Evolutionary conservation across 345 rosid species (phyloP), one percentile per base, ranked within the genome.

Genomic region (Eucalyptus tenuipes): DNA sequence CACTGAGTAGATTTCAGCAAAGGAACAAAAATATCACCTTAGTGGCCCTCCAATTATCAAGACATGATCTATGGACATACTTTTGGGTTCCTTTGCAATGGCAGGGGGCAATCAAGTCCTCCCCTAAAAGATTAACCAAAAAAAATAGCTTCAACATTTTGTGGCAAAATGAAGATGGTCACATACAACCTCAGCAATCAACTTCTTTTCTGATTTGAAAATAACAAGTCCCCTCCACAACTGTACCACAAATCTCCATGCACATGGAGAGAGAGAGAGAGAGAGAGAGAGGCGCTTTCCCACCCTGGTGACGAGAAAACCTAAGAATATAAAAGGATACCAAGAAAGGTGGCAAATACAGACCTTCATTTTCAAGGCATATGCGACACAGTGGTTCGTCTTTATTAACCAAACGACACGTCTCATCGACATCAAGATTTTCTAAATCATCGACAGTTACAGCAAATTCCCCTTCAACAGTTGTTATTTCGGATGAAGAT

Each of bases 41-140:
- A 85, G 99, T 98, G 25, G 99, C 96, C 85, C 99, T 94, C 99
- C 99, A 98, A 55, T 95, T 95, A 94, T 98, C 99, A 61, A 98
- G 99, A 88, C 99, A 98, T 53, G 96, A 96, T 89, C 99, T 96
- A 89, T 98, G 99, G 55, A 97, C 99, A 91, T 96, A 95, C 91
- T 96, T 98, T 89, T 98, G 99, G 90, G 99, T 98, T 89, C 99
- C 99, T 91, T 93, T 97, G 94, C 99, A 98, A 91, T 97, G 96
- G 88, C 99, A 98, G 15, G 99, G 99, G 47, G 98, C 96, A 89
- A 98, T 98, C 93, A 98, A 88, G 93, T 97, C 99, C 53, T 95
- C 97, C 61, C 99, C 99, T 98, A 91, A 89, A 93, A 89, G 55
- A 88, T 13, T 89, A 90, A 5, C 57, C 57, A 16, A 27, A 59